These are phyloP conservation scores for Acacia melanoxylon DNA, from an alignment of 306 rosid genomes.

Conservation along the genomic window DNA sequence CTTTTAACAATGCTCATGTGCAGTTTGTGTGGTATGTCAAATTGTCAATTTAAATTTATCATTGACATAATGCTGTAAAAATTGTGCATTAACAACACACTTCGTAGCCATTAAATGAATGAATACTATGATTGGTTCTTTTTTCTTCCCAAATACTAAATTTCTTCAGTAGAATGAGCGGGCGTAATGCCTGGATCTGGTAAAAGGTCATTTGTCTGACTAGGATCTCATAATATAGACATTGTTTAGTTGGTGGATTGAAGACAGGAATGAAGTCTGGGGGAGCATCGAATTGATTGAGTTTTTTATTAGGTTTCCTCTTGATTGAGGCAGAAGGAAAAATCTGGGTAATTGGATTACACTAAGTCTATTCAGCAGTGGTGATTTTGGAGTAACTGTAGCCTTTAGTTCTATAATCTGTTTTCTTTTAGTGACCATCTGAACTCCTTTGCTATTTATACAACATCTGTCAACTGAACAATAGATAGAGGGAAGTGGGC, in stretches of 20 bases:
- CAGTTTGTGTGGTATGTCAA: slow-evolving; percentile 71
- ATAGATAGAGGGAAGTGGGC: slow-evolving; percentile 4
- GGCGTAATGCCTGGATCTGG: background rate
- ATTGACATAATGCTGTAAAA: slow-evolving; percentile 6
- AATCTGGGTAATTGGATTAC: background rate
- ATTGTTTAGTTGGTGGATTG: slow-evolving; percentile 9
- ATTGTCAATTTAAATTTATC: slow-evolving; percentile 39
- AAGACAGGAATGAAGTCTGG: slow-evolving; percentile 4
- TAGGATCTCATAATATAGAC: background rate
- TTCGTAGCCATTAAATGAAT: slow-evolving; percentile 10
- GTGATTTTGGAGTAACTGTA: background rate
- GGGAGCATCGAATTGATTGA: slow-evolving; percentile 14
- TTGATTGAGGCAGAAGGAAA: background rate
- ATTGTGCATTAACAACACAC: background rate
- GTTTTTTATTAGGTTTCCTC: background rate
- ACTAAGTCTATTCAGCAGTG: background rate
- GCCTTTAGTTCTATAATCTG: background rate
- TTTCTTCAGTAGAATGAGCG: slow-evolving; percentile 8
- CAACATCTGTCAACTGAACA: background rate
- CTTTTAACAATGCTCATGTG: slow-evolving; percentile 52
- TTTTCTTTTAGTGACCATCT: background rate
- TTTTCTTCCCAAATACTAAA: background rate
- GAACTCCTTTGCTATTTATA: background rate
- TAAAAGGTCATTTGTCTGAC: slow-evolving; percentile 1
- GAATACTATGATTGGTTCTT: slow-evolving; percentile 9